phyloP scores from a whole-genome alignment of 1,284 basidiomycete genomes.

The Omphalotus olearius region DNA sequence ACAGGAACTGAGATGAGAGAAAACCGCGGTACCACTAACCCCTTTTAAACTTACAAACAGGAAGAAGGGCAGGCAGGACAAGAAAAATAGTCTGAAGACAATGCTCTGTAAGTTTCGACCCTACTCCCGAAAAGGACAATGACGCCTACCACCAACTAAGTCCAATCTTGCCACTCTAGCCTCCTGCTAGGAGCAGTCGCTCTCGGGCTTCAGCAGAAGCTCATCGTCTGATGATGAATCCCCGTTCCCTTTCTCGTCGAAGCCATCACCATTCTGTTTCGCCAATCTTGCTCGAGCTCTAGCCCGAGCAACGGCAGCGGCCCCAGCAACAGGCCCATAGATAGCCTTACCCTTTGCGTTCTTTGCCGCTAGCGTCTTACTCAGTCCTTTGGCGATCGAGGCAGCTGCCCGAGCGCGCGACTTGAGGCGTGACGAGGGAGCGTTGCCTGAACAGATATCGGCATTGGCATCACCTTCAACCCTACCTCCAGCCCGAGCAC shows the following conservation, averaged over 20 bases:
- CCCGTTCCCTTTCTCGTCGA: neutral
- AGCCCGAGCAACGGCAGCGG: constrained; percentile 4
- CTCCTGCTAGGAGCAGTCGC: neutral
- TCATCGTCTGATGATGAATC: constrained; percentile 9
- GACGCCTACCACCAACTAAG: too few relatives aligned
- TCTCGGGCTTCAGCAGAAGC: constrained; percentile 11
- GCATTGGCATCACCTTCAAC: neutral
- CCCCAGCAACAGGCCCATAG: constrained; percentile 7
- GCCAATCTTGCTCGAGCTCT: neutral
- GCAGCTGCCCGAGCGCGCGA: constrained; percentile 7
- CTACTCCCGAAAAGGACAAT: too few relatives aligned
- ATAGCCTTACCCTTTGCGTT: constrained; percentile 1
- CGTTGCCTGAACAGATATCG: neutral
- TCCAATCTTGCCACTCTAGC: too few relatives aligned
- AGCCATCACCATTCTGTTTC: neutral
- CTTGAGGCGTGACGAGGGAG: neutral
- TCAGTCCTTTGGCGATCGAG: constrained; percentile 4
- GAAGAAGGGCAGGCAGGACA: too few relatives aligned
- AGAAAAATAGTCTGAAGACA: too few relatives aligned
- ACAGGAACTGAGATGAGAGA: too few relatives aligned
- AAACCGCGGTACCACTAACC: too few relatives aligned
- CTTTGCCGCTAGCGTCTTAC: constrained; percentile 2
- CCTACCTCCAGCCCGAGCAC: too few relatives aligned
- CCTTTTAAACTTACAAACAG: too few relatives aligned
- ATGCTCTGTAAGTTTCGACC: too few relatives aligned